Percentiles rank a stretch among this genome's conserved stretches.
phyloP scores from a whole-genome alignment of 2,329 filamentous ascomycete genomes.

The Akanthomyces muscarius region DNA sequence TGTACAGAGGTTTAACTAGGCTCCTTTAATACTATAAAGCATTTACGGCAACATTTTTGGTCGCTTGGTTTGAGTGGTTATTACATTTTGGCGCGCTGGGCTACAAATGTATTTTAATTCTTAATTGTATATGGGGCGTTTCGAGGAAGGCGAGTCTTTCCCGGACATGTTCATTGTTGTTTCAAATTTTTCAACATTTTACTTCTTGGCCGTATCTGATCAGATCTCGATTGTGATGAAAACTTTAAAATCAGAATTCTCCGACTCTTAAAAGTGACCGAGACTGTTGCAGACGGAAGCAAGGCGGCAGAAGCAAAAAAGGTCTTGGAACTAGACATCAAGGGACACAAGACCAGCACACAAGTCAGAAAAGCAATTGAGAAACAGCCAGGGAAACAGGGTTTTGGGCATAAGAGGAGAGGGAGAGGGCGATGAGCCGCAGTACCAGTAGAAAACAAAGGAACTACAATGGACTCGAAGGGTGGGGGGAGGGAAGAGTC shows the following conservation, averaged over 20 bases:
- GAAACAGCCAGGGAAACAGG: background rate
- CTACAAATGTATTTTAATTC: slow-evolving; percentile 42
- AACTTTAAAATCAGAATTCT: too few relatives aligned
- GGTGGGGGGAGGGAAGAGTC: background rate
- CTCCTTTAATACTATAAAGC: slow-evolving; percentile 29
- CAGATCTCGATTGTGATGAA: background rate
- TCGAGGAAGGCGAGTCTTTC: slow-evolving; percentile 17
- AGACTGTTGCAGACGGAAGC: slow-evolving; percentile 9
- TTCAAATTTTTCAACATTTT: slow-evolving; percentile 8
- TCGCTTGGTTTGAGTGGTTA: slow-evolving; percentile 9
- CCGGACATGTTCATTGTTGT: slow-evolving; percentile 7
- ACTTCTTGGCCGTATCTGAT: background rate
- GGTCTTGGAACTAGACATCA: background rate
- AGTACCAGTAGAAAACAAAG: background rate
- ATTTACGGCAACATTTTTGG: slow-evolving; percentile 18
- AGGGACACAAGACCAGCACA: background rate
- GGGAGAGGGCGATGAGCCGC: background rate
- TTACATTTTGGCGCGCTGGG: slow-evolving; percentile 20
- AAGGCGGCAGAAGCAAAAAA: background rate
- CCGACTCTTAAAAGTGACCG: background rate
- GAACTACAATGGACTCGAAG: background rate
- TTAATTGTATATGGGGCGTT: slow-evolving; percentile 38
- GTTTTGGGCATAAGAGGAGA: background rate
- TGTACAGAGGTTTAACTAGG: slow-evolving; percentile 38
- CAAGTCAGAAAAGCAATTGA: background rate